These are phyloP conservation scores for Novymonas esmeraldas DNA, from an alignment of 208 protist species.

Conservation along the genomic window DNA sequence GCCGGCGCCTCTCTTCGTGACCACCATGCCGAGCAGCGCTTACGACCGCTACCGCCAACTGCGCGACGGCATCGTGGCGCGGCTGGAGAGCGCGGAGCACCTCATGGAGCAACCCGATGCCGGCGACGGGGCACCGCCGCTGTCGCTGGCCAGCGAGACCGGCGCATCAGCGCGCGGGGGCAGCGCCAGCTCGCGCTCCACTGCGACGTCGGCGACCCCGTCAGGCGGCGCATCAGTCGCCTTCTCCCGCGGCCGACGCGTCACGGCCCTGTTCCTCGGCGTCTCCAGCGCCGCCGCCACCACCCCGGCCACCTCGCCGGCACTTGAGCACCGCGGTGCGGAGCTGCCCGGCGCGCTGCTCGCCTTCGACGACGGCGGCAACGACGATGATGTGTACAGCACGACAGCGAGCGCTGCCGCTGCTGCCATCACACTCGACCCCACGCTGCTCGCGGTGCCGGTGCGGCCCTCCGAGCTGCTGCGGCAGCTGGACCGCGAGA, in stretches of 20 bases:
- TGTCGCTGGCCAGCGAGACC: not conserved
- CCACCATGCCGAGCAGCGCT: conserved; percentile 23
- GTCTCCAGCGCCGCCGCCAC: not conserved
- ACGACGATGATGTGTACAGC: not conserved
- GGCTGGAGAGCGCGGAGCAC: conserved; percentile 20
- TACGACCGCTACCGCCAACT: conserved; percentile 23
- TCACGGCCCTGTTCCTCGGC: conserved; percentile 24
- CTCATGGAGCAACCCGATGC: conserved; percentile 1
- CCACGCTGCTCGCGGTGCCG: conserved; percentile 4
- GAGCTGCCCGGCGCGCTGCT: not conserved
- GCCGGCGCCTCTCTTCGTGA: conserved; percentile 27
- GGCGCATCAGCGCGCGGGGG: not conserved
- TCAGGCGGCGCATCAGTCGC: not conserved
- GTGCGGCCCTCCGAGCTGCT: conserved; percentile 29
- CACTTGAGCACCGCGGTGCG: not conserved
- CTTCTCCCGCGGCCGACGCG: not conserved
- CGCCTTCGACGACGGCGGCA: not conserved
- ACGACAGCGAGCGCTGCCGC: not conserved
- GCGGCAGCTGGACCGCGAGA: conserved; percentile 25
- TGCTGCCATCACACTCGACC: not conserved
- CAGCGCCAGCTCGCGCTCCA: not conserved
- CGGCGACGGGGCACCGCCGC: not conserved
- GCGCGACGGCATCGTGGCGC: conserved; percentile 17
- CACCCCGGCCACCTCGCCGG: not conserved
- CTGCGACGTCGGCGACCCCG: not conserved